phyloP scores from a whole-genome alignment of 1,284 basidiomycete genomes.

The Sanguinoderma infundibulare region DNA sequence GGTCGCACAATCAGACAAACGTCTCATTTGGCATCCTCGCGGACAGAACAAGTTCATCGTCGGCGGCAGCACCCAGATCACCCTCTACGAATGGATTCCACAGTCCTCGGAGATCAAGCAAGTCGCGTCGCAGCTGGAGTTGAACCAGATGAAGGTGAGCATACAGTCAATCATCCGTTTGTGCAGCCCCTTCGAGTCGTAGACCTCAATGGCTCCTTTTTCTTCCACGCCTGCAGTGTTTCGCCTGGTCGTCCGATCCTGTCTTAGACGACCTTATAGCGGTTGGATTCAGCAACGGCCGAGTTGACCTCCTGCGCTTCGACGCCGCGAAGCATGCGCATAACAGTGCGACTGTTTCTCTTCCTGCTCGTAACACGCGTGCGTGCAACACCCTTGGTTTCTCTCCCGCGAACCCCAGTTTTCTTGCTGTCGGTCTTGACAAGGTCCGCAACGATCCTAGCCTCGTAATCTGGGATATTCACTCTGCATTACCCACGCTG shows the following conservation, averaged over 20 bases:
- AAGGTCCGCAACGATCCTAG: slow-evolving; percentile 76
- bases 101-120: slow-evolving; percentile 71
- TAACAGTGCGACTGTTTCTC: slow-evolving; percentile 54
- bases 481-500: slow-evolving; percentile 47
- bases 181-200: neutral
- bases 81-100: slow-evolving; percentile 74
- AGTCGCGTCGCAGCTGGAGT: slow-evolving; percentile 71
- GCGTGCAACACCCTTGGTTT: slow-evolving; percentile 75
- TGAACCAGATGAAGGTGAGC: slow-evolving; percentile 72
- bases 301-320: slow-evolving; percentile 73
- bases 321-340: slow-evolving; percentile 62
- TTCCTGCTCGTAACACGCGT: slow-evolving; percentile 65
- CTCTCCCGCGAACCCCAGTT: slow-evolving; percentile 67
- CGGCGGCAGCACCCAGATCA: slow-evolving; percentile 75
- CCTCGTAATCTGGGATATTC: slow-evolving; percentile 78
- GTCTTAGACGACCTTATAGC: slow-evolving; percentile 73
- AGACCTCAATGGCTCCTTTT: slow-evolving; percentile 19
- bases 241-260: slow-evolving; percentile 79
- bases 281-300: slow-evolving; percentile 71
- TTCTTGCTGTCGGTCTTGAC: slow-evolving; percentile 78
- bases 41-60: slow-evolving; percentile 74
- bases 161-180: neutral
- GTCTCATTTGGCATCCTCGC: slow-evolving; percentile 75
- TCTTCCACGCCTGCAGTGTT: slow-evolving; percentile 53
- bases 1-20: slow-evolving; percentile 57